A percentile compares a stretch with the other conserved stretches of the same genome.
These are phyloP conservation scores for Cyclostephanos tholiformis DNA, from an alignment of 108 stramenopile species.

Conservation along the genomic window DNA sequence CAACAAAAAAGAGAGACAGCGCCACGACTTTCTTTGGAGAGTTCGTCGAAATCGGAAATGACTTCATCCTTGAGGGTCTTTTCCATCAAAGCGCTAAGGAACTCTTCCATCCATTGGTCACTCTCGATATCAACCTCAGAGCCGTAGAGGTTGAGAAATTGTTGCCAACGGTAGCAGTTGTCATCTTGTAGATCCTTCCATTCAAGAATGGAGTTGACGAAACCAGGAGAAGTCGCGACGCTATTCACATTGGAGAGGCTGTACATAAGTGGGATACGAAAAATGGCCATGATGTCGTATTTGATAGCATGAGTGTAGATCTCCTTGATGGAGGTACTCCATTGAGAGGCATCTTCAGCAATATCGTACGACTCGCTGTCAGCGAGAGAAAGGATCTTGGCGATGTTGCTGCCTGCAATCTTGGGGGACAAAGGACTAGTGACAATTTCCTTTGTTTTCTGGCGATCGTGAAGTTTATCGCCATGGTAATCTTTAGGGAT, in stretches of 20 bases:
- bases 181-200: neutral
- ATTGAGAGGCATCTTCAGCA: slow-evolving; percentile 8
- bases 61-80: slow-evolving; percentile 3
- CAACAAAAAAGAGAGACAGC: neutral
- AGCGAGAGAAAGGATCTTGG: slow-evolving; percentile 7
- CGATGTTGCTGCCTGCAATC: neutral
- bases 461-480: neutral
- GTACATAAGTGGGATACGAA: neutral
- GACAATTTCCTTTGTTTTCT: neutral
- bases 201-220: neutral
- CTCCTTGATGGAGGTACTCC: slow-evolving; percentile 3
- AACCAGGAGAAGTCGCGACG: neutral
- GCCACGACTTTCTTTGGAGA: neutral
- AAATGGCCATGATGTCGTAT: slow-evolving; percentile 5
- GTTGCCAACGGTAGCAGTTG: neutral
- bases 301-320: slow-evolving; percentile 2
- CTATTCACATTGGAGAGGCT: neutral
- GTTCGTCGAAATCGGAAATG: slow-evolving; percentile 6
- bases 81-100: neutral
- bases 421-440: neutral
- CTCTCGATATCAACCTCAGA: slow-evolving; percentile 2
- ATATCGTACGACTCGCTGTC: neutral
- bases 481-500: neutral
- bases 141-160: neutral
- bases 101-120: neutral